Evolutionary conservation across 2,329 filamentous ascomycete genomes (phyloP).

Genomic region (Microdochium nivale): DNA sequence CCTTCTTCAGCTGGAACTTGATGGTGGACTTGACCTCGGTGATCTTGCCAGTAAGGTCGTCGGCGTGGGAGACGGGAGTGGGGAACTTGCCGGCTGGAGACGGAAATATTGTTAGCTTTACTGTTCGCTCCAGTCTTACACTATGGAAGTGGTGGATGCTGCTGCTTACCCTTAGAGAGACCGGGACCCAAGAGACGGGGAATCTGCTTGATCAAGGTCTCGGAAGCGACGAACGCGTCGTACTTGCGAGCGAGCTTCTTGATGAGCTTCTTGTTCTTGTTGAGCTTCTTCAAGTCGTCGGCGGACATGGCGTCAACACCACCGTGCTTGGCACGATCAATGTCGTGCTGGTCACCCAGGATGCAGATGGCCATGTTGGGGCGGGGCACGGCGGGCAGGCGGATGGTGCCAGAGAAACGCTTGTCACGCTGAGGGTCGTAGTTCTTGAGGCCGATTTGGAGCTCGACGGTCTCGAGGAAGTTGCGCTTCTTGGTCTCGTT

Average conservation of each 20-base stretch:
- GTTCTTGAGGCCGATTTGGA: slow-evolving; percentile 90
- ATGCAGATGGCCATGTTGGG: slow-evolving; percentile 49
- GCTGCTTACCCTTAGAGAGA: slow-evolving; percentile 79
- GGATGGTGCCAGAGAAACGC: slow-evolving; percentile 99
- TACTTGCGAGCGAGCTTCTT: slow-evolving; percentile 99
- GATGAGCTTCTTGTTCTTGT: slow-evolving; percentile 99
- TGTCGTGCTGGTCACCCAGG: slow-evolving; percentile 80
- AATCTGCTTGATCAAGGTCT: slow-evolving; percentile 98
- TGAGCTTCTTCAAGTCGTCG: slow-evolving; percentile 99
- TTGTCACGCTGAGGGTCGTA: slow-evolving; percentile 99
- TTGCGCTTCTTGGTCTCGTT: slow-evolving; percentile 94
- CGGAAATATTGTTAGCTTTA: slow-evolving; percentile 15
- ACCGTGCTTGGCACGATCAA: slow-evolving; percentile 99
- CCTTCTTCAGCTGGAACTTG: slow-evolving; percentile 99
- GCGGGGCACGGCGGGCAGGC: slow-evolving; percentile 83
- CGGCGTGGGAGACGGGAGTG: slow-evolving; percentile 91
- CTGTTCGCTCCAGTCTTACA: background rate
- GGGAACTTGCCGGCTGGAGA: slow-evolving; percentile 94
- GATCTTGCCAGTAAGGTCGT: slow-evolving; percentile 92
- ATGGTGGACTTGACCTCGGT: slow-evolving; percentile 99
- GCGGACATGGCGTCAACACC: slow-evolving; percentile 97
- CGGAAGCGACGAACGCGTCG: slow-evolving; percentile 97
- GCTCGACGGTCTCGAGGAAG: slow-evolving; percentile 92
- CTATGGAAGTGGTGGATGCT: background rate
- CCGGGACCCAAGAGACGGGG: slow-evolving; percentile 98